A percentile compares a stretch with the other conserved stretches of the same genome.
Conservation (phyloP, 164 flowering plant species). For the Magnolia kwangsiensis region DNA sequence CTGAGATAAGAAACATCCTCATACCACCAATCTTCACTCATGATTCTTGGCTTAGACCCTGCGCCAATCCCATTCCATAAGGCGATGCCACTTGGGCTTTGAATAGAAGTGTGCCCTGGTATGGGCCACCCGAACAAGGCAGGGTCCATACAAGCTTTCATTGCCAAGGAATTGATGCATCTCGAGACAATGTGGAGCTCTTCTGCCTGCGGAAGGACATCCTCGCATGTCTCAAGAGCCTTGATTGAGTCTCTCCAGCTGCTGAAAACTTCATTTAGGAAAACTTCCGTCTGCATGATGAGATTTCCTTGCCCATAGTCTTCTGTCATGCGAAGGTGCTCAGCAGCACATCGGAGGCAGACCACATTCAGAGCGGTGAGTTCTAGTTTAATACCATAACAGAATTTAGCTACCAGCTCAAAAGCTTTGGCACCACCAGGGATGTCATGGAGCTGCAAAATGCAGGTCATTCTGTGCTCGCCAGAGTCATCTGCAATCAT, state of each 20-base stretch:
- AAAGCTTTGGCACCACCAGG: constrained; percentile 78
- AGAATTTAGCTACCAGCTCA: constrained; percentile 63
- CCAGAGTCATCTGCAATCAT: constrained; percentile 35
- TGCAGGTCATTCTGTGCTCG: constrained; percentile 31
- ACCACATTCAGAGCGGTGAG: constrained; percentile 59
- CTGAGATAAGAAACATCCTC: constrained; percentile 61
- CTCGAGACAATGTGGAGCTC: constrained; percentile 61
- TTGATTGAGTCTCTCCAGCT: constrained; percentile 61
- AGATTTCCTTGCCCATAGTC: constrained; percentile 66
- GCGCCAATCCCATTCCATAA: constrained; percentile 66
- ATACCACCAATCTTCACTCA: constrained; percentile 66
- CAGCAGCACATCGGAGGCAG: constrained; percentile 65
- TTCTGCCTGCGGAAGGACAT: constrained; percentile 60
- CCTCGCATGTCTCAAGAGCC: constrained; percentile 68
- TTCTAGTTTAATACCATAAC: constrained; percentile 67
- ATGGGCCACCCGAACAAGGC: constrained; percentile 49
- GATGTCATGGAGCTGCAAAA: constrained; percentile 53
- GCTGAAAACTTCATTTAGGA: constrained; percentile 49
- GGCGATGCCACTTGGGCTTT: constrained; percentile 25
- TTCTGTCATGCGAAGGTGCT: constrained; percentile 68
- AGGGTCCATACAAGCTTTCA: constrained; percentile 68
- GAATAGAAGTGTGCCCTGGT: constrained; percentile 17
- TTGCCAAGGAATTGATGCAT: constrained; percentile 69
- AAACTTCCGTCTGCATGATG: constrained; percentile 47
- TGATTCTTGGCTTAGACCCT: constrained; percentile 22